Evolutionary conservation across 345 rosid species (phyloP), one percentile per base, ranked within the genome.

Genomic region (Heritiera fomes): DNA sequence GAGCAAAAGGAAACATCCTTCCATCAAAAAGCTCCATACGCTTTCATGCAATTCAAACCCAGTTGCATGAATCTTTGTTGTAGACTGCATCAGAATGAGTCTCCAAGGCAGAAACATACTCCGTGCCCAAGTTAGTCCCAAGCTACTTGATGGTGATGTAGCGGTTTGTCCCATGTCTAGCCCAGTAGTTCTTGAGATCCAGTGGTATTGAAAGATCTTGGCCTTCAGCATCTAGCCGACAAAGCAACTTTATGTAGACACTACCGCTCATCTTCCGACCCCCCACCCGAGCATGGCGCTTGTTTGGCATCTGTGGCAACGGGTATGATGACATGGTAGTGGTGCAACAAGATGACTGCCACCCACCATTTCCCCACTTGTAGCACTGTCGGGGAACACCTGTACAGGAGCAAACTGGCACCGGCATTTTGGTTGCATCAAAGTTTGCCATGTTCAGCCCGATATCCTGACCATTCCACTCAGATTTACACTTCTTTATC

Each of bases 281-380:
- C 14, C 99, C 94, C 58, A 96, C 86, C 30, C 99, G 87, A 15
- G 95, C 89, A 75, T 90, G 99, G 17, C 99, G 89, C 78, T 92
- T 96, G 81, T 92, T 92, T 8, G 97, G 97, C 90, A 94, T 83
- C 84, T 87, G 95, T 8, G 98, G 98, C 8, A 96, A 85, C 0
- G 98, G 99, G 83, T 90, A 89, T 73, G 87, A 83, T 40, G 99
- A 94, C 81, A 96, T 6, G 74, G 90, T 83, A 53, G 95, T 96
- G 7, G 98, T 96, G 89, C 98, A 96, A 80, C 99, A 96, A 23
- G 97, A 88, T 0, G 98, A 94, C 82, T 96, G 99, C 98, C 99
- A 96, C 59, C 99, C 99, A 0, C 99, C 99, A 23, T 84, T 89
- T 71, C 98, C 99, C 99, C 98, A 96, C 69, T 92, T 96, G 86